Evolutionary conservation across 164 flowering plant genomes (phyloP), one percentile per base, ranked within the genome.

Genomic region (Annona cherimola): DNA sequence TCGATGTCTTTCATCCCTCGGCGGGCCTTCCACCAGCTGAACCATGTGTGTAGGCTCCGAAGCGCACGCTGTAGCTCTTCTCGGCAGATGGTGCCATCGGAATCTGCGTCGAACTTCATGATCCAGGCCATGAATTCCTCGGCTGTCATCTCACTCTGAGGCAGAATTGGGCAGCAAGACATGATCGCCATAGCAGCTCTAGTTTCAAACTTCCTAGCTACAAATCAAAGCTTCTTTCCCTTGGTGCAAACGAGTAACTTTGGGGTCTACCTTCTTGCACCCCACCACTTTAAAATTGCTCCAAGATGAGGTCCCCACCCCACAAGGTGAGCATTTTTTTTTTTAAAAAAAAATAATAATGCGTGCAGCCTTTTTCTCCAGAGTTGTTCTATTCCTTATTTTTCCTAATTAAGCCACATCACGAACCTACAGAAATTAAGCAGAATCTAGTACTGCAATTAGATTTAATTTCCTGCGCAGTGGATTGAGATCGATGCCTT

Each of bases 101-200:
- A 40, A 35, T 72, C 74, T n/a, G 62, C 59, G n/a, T 72, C 74
- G 19, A 64, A 72, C 50, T 45, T 64, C 69, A 64, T 72, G 20
- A 72, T 67, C 74, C 74, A 72, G 39, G 63, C 16, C 39, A 41
- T 64, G 74, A 72, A 72, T 45, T 72, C 74, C 14, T 55, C 19
- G n/a, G 65, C n/a, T 5, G 74, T 46, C 69, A 72, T 72, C 61
- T 72, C 63, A 4, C 74, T 44, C 26, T 65, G 69, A 0, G 69
- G 74, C 4, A 71, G 73, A 4, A 9, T 57, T 11, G 73, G 68
- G 39, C 63, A 64, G 45, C 50, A 45, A 4, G 50, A 41, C 69
- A 72, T 42, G 41, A 72, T 72, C 4, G 74, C 74, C 74, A 72
- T 72, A 18, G 57, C 57, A 50, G 57, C 57, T 50, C 9, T 2